A percentile compares a stretch with the other conserved stretches of the same genome.
Conservation (phyloP, 2,329 filamentous ascomycete genomes). For the Ramularia endophylla region DNA sequence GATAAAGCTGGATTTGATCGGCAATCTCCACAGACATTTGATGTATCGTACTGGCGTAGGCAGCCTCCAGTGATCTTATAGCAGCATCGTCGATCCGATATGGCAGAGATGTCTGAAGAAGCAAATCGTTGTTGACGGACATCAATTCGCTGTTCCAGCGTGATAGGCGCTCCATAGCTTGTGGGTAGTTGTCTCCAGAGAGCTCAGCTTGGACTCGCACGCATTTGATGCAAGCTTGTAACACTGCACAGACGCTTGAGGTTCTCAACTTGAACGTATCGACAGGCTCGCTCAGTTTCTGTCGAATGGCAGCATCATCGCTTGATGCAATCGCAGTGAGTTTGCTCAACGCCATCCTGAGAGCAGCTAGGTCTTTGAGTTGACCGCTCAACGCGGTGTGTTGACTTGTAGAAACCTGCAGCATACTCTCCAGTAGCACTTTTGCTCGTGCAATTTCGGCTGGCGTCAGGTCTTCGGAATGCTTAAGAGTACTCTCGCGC, state of each 20-base stretch:
- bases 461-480: conserved; percentile 77
- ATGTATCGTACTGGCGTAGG: background rate
- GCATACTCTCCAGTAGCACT: conserved; percentile 79
- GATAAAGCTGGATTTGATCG: conserved; percentile 4
- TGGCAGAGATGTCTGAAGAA: conserved; percentile 3
- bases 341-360: conserved; percentile 8
- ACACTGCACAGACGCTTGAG: conserved; percentile 5
- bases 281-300: background rate
- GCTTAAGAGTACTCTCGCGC: conserved; percentile 61
- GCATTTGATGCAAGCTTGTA: conserved; percentile 7
- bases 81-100: conserved; percentile 3
- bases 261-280: conserved; percentile 2
- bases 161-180: conserved; percentile 4
- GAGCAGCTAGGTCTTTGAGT: conserved; percentile 1
- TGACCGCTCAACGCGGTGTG: conserved; percentile 7
- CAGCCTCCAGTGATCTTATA: background rate
- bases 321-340: conserved; percentile 5
- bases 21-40: background rate
- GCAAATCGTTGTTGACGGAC: background rate
- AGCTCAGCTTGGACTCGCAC: conserved; percentile 15
- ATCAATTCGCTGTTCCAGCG: background rate
- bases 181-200: conserved; percentile 11
- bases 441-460: conserved; percentile 74
- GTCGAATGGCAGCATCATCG: conserved; percentile 1
- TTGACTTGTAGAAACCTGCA: conserved; percentile 43